Percentiles rank a stretch among this genome's conserved stretches.
Evolutionary conservation across 441 rosid genomes (phyloP).

Genomic region (Daphne laureola): DNA sequence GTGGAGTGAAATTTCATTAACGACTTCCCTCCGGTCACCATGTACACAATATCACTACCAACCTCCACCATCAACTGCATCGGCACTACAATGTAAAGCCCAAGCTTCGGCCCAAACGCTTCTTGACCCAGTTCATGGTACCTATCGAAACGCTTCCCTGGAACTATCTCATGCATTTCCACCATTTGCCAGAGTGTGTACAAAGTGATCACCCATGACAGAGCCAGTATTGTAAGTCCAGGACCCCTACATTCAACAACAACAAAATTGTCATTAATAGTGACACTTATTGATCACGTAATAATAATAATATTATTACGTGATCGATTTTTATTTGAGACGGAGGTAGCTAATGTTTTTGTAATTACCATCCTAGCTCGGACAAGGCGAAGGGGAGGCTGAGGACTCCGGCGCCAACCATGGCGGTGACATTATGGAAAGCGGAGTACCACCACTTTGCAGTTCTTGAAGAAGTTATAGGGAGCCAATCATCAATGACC

Average conservation of each 20-base stretch:
- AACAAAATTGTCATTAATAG: too few species aligned
- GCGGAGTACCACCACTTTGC: conserved; percentile 92
- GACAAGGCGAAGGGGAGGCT: conserved; percentile 83
- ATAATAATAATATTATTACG: too few species aligned
- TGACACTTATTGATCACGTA: too few species aligned
- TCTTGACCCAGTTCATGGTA: conserved; percentile 73
- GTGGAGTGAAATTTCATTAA: conserved; percentile 55
- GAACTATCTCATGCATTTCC: conserved; percentile 81
- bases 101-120: conserved; percentile 72
- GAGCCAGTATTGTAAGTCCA: conserved; percentile 36
- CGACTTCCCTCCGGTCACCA: conserved; percentile 90
- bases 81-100: conserved; percentile 76
- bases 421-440: conserved; percentile 90
- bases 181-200: conserved; percentile 93
- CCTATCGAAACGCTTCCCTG: conserved; percentile 70
- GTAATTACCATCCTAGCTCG: conserved; percentile 73
- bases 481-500: conserved; percentile 64
- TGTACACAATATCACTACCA: conserved; percentile 57
- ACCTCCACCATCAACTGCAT: conserved; percentile 70
- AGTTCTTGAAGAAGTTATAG: conserved; percentile 55
- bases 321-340: too few species aligned
- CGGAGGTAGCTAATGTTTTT: neutral
- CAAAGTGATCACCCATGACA: conserved; percentile 66
- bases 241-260: conserved; percentile 88
- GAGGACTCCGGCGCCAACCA: conserved; percentile 90